Conservation (phyloP, 345 rosid genomes). For the Hibiscus syriacus region DNA sequence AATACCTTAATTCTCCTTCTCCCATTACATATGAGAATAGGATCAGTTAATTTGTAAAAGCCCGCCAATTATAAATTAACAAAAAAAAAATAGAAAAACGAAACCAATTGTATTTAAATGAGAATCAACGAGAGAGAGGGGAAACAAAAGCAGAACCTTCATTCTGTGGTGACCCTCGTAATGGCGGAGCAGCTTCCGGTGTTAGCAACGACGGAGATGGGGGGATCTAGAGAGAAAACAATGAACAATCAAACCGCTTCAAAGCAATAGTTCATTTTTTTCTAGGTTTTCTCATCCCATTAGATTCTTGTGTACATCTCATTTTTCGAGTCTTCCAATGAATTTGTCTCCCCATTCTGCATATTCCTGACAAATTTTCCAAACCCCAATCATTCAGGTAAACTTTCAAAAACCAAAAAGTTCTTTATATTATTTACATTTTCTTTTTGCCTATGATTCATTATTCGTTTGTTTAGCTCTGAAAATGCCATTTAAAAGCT, state of each 20-base stretch:
- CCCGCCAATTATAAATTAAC: constrained; percentile 9
- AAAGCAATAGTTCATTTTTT: not conserved
- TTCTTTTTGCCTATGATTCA: not conserved
- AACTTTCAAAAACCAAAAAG: not conserved
- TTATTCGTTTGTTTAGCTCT: no score
- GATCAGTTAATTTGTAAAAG: no score
- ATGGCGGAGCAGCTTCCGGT: not conserved
- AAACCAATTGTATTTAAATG: not conserved
- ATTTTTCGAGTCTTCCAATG: not conserved
- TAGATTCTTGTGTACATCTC: not conserved
- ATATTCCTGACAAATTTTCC: not conserved
- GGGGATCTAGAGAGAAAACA: not conserved
- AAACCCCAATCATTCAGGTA: not conserved
- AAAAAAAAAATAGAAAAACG: not conserved
- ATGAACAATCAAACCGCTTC: not conserved
- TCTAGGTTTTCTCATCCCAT: not conserved
- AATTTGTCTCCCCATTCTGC: not conserved
- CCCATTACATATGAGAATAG: no score
- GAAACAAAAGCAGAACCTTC: not conserved
- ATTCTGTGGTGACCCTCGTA: not conserved
- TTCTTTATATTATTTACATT: not conserved
- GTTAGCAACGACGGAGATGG: no score
- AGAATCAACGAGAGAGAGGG: not conserved
- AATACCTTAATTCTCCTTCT: no score
- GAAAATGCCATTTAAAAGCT: constrained; percentile 47